These are phyloP conservation scores for Sparassis latifolia DNA, from an alignment of 1,284 basidiomycete species.

Conservation along the genomic window DNA sequence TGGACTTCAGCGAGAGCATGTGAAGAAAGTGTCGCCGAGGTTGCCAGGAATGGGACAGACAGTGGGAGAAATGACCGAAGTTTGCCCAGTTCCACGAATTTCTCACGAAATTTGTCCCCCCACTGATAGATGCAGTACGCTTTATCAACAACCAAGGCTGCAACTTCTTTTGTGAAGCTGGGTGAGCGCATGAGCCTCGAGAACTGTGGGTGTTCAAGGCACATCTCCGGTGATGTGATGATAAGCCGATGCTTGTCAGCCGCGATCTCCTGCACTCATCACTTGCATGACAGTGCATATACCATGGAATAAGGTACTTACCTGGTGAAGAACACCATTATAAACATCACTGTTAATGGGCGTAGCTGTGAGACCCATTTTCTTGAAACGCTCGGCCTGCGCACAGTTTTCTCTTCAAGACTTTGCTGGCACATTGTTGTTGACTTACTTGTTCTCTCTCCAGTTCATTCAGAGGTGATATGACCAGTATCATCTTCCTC, in stretches of 20 bases:
- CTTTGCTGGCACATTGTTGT: neutral
- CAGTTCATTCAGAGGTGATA: conserved; percentile 29
- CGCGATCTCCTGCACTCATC: conserved; percentile 7
- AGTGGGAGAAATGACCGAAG: conserved; percentile 11
- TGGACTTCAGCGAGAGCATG: conserved; percentile 5
- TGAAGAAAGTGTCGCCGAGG: conserved; percentile 16
- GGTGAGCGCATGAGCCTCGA: conserved; percentile 15
- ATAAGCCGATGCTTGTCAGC: conserved; percentile 20
- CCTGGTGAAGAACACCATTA: conserved; percentile 12
- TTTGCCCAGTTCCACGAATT: conserved; percentile 11
- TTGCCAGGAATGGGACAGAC: conserved; percentile 12
- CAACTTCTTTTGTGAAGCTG: conserved; percentile 16
- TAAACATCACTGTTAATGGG: conserved; percentile 28
- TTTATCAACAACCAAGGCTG: conserved; percentile 29
- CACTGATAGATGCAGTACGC: conserved; percentile 25
- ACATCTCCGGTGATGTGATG: conserved; percentile 31
- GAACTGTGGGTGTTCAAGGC: conserved; percentile 24
- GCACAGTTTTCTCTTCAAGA: neutral
- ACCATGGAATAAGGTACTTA: conserved; percentile 3
- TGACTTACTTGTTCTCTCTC: conserved; percentile 17
- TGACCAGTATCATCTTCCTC: conserved; percentile 21
- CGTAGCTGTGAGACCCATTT: conserved; percentile 20
- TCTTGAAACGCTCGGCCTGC: conserved; percentile 19
- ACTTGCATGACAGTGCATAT: neutral
- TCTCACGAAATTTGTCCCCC: conserved; percentile 18